Base-by-base conservation (phyloP, 2,329 filamentous ascomycete genomes). In the Lecanoromycetidae sp. region DNA sequence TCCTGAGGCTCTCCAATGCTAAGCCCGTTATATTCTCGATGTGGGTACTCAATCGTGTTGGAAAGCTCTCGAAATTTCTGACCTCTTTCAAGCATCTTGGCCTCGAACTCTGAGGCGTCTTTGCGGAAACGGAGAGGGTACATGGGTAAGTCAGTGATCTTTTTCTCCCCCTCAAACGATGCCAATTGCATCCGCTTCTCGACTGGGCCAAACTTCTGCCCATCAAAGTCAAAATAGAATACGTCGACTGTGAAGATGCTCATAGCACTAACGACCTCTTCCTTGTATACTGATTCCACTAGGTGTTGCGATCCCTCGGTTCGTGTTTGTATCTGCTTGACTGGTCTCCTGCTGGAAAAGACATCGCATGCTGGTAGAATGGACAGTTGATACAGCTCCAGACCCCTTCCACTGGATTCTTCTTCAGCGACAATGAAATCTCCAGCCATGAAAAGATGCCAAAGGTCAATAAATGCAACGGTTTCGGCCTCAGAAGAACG, bases 371-470 rank as follows among this genome's bases (percentile, higher is more conserved):
- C 44, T 25, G 37, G 44, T 12, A 50, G 38, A 27, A 47, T 47
- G 15, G 38, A 37, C 12, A 50, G 44, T 30, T 39, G 30, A 30
- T 50, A 50, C 2, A 47, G 26, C 10, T 39, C 29, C 27, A 27
- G 41, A 17, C 23, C 7, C 29, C 22, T 19, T 10, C 15, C 25
- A 25, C 13, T 37, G 4, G 37, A 50, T 17, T 38, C 30, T 23
- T 36, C 26, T 13, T 47, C 26, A 5, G 32, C 29, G 9, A 51
- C 44, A 9, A 51, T 34, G 10, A 51, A 30, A 32, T 52, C 50
- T 5, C 50, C 50, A 15, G 47, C 38, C 38, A 25, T 35, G 19
- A 49, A 52, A 4, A 52, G 41, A 33, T 49, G 50, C 50, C 50
- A 52, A 12, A 52, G 30, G 20, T 52, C 46, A 17, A 33, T 25